Evolutionary conservation across 2,329 filamentous ascomycete species (phyloP).

Genomic region (Penicillium hordei): DNA sequence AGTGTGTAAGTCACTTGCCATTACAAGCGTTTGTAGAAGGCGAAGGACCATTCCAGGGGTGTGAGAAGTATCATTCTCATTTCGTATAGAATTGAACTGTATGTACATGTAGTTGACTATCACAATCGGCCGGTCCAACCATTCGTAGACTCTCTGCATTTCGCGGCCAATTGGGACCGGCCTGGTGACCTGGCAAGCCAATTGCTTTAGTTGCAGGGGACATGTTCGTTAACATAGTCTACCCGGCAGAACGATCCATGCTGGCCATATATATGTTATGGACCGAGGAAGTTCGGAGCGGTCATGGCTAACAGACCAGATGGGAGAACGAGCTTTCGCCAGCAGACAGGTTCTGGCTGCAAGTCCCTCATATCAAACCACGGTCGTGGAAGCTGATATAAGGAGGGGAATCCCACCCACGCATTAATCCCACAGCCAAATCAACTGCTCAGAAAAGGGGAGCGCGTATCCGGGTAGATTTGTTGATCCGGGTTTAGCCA

Average conservation of each 20-base stretch:
- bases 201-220: neutral
- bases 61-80: neutral
- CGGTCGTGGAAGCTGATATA: neutral
- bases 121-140: neutral
- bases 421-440: neutral
- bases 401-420: neutral
- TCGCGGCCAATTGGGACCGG: too few relatives aligned
- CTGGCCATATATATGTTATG: neutral
- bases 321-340: neutral
- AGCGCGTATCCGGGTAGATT: neutral
- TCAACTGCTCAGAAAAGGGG: neutral
- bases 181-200: neutral
- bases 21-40: neutral
- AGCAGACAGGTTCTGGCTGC: neutral
- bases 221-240: neutral
- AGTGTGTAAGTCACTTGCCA: neutral
- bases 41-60: neutral
- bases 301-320: neutral
- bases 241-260: neutral
- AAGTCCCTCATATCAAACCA: neutral
- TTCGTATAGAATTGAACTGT: neutral
- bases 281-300: neutral
- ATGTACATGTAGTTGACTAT: neutral
- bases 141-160: neutral
- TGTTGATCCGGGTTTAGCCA: neutral